A percentile compares a stretch with the other conserved stretches of the same genome.
phyloP scores from a whole-genome alignment of 148 eudicot genomes.

The Salicornia ramosissima region DNA sequence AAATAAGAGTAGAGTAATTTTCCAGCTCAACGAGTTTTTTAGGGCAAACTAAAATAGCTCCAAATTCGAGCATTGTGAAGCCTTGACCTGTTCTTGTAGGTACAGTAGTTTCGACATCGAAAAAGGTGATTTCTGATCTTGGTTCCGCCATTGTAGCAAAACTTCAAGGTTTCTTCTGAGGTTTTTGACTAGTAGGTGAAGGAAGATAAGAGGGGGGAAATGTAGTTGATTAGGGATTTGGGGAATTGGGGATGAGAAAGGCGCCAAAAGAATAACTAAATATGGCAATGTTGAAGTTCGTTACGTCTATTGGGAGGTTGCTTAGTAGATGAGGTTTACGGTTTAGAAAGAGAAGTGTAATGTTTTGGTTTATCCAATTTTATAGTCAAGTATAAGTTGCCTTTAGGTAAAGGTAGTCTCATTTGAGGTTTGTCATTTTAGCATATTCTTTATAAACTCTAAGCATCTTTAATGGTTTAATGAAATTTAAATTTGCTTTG shows the following conservation, averaged over 20 bases:
- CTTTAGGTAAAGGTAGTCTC: not conserved
- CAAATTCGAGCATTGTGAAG: conserved; percentile 66
- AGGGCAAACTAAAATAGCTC: conserved; percentile 84
- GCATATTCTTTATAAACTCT: no score
- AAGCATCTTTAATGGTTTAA: no score
- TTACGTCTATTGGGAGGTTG: conserved; percentile 5
- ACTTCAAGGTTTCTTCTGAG: not conserved
- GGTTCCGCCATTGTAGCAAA: conserved; percentile 24
- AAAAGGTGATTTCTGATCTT: conserved; percentile 63
- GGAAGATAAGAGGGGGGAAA: not conserved
- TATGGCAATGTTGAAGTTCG: not conserved
- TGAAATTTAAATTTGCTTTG: no score
- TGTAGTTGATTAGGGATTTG: not conserved
- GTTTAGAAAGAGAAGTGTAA: not conserved
- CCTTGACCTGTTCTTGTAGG: conserved; percentile 58
- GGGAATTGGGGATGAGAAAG: conserved; percentile 1
- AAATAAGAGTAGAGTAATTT: conserved; percentile 61
- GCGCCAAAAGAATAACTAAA: conserved; percentile 11
- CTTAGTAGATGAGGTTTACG: conserved; percentile 12
- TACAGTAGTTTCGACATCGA: conserved; percentile 84
- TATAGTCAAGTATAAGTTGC: not conserved
- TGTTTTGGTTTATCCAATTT: not conserved
- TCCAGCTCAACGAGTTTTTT: conserved; percentile 70
- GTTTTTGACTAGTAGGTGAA: not conserved
- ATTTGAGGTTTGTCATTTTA: not conserved